Percentiles rank a stretch among this genome's conserved stretches.
Conservation (phyloP, 345 rosid genomes). For the Jatropha curcas region DNA sequence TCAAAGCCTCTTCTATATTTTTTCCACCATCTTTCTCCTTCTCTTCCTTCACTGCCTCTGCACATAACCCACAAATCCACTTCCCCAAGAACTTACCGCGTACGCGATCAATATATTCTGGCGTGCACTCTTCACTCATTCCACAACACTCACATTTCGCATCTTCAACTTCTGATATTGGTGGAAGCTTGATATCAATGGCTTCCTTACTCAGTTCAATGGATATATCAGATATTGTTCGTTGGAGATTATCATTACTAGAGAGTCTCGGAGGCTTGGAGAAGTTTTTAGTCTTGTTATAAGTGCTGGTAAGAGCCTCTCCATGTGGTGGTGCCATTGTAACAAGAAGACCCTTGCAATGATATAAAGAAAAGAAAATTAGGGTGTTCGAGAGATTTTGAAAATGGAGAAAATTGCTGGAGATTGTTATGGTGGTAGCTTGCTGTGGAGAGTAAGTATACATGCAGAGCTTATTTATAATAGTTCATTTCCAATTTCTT, state of each 20-base stretch:
- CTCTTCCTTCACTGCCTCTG: constrained; percentile 92
- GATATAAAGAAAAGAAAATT: neutral
- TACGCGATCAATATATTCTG: constrained; percentile 70
- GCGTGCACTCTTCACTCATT: constrained; percentile 85
- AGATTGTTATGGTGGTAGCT: neutral
- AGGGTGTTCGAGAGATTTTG: neutral
- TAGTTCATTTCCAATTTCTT: neutral
- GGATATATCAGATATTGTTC: constrained; percentile 70
- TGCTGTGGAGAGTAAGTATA: neutral
- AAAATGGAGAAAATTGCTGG: neutral
- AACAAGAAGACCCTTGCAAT: neutral
- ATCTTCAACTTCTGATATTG: constrained; percentile 73
- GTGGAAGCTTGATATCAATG: constrained; percentile 19
- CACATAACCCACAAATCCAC: constrained; percentile 85
- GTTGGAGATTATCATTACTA: constrained; percentile 42
- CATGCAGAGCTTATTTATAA: constrained; percentile 33
- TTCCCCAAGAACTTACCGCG: constrained; percentile 67
- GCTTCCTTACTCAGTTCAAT: constrained; percentile 46
- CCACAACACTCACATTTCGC: constrained; percentile 93
- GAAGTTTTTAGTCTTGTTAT: constrained; percentile 34
- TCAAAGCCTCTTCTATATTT: constrained; percentile 67
- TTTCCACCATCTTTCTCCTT: constrained; percentile 57
- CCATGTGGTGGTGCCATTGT: constrained; percentile 75
- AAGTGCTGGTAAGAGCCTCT: constrained; percentile 32
- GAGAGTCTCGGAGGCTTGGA: constrained; percentile 62